These are phyloP conservation scores for Calonectria pseudoturangicola DNA, from an alignment of 2,329 filamentous ascomycete species.

Conservation along the genomic window DNA sequence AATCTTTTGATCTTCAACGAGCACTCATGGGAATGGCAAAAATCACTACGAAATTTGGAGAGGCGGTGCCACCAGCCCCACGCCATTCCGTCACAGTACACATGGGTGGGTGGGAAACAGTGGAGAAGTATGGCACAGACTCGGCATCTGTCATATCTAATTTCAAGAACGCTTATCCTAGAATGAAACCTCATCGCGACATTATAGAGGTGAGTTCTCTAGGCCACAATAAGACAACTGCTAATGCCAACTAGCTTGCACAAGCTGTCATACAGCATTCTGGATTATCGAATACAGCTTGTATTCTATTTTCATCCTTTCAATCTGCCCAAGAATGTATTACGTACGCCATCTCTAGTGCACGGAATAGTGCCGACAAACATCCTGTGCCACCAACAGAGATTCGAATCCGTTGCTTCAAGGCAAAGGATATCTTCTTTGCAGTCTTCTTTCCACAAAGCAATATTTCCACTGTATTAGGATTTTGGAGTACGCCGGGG, in stretches of 20 bases:
- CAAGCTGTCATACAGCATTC: not conserved
- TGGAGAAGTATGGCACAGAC: not conserved
- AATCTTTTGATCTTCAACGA: too few species aligned
- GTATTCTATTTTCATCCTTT: not conserved
- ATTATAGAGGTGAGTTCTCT: not conserved
- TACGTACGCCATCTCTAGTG: not conserved
- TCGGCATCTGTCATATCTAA: not conserved
- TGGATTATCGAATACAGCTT: not conserved
- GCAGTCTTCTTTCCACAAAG: not conserved
- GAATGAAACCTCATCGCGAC: not conserved
- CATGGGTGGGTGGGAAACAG: not conserved
- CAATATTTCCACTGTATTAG: not conserved
- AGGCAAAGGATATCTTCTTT: not conserved
- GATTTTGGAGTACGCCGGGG: not conserved
- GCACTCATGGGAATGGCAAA: not conserved
- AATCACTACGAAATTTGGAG: not conserved
- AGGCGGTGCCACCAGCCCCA: not conserved
- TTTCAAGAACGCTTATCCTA: not conserved
- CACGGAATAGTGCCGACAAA: not conserved
- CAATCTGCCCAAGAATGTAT: not conserved
- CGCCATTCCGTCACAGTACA: not conserved
- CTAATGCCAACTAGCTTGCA: not conserved
- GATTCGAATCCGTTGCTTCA: not conserved
- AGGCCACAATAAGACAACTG: too few species aligned
- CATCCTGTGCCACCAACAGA: not conserved